phyloP scores from a whole-genome alignment of 805 yeast species.

The Yueomyces sp. region DNA sequence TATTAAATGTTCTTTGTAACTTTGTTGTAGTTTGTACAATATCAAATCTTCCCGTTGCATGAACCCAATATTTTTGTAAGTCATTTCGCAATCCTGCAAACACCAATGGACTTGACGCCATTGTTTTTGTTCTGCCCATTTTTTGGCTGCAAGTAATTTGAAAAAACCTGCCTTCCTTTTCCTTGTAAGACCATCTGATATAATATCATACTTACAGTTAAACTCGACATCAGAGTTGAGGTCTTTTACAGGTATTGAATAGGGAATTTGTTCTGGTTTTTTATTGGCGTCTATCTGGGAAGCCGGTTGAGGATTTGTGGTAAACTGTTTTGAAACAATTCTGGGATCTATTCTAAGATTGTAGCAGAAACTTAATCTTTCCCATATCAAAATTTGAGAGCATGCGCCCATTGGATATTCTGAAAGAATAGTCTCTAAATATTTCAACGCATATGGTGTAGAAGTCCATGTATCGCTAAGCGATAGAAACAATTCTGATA shows the following conservation, averaged over 20 bases:
- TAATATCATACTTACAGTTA: constrained; percentile 15
- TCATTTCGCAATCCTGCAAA: constrained; percentile 16
- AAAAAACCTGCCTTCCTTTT: constrained; percentile 66
- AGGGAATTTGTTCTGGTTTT: not conserved
- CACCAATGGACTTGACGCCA: constrained; percentile 23
- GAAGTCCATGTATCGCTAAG: constrained; percentile 30
- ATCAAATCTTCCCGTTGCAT: constrained; percentile 12
- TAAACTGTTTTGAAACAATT: constrained; percentile 19
- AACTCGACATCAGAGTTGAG: not conserved
- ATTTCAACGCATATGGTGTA: constrained; percentile 30
- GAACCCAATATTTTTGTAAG: constrained; percentile 16
- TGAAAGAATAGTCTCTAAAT: constrained; percentile 32
- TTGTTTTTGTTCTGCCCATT: constrained; percentile 38
- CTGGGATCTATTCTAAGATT: constrained; percentile 28
- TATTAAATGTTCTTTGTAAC: not conserved
- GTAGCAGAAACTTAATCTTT: constrained; percentile 42
- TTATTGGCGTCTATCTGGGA: not conserved
- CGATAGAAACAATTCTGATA: constrained; percentile 53
- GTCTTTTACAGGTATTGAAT: not conserved
- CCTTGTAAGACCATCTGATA: constrained; percentile 43
- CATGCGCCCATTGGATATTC: constrained; percentile 33
- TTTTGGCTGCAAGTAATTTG: constrained; percentile 59
- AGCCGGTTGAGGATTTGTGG: not conserved
- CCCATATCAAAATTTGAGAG: constrained; percentile 38
- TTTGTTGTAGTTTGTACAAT: constrained; percentile 8